Percentiles rank a stretch among this genome's conserved stretches.
phyloP scores from a whole-genome alignment of 129 eudicot genomes.

The Tagetes patula region DNA sequence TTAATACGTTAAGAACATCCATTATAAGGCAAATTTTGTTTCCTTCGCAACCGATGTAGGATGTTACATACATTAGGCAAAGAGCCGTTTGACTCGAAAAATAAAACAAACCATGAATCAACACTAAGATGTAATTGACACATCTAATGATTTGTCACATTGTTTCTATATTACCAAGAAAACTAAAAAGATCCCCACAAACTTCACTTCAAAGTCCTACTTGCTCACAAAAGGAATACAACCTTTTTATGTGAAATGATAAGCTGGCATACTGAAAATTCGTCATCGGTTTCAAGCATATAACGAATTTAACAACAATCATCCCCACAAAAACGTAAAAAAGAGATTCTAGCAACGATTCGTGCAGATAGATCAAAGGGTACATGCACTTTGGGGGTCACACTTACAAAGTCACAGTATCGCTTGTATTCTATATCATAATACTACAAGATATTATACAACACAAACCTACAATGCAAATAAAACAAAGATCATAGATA shows the following conservation, averaged over 20 bases:
- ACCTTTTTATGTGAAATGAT: background rate
- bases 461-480: background rate
- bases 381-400: conserved; percentile 22
- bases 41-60: too few relatives aligned
- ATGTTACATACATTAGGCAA: background rate
- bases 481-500: background rate
- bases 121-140: background rate
- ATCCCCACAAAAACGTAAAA: background rate
- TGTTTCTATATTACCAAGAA: background rate
- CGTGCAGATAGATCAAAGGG: conserved; percentile 16
- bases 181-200: background rate
- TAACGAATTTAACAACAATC: conserved; percentile 12
- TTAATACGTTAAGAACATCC: too few relatives aligned
- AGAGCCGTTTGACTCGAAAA: background rate
- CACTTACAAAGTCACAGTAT: conserved; percentile 8
- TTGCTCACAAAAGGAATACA: conserved; percentile 20
- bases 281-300: conserved; percentile 19
- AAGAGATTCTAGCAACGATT: conserved; percentile 24
- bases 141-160: background rate
- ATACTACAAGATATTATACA: background rate
- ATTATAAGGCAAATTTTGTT: too few relatives aligned
- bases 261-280: conserved; percentile 17
- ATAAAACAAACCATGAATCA: background rate
- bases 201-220: background rate
- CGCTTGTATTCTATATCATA: background rate